Evolutionary conservation across 2,329 filamentous ascomycete species (phyloP), one percentile per base, ranked within the genome.

Genomic region (Phaeoacremonium minimum): DNA sequence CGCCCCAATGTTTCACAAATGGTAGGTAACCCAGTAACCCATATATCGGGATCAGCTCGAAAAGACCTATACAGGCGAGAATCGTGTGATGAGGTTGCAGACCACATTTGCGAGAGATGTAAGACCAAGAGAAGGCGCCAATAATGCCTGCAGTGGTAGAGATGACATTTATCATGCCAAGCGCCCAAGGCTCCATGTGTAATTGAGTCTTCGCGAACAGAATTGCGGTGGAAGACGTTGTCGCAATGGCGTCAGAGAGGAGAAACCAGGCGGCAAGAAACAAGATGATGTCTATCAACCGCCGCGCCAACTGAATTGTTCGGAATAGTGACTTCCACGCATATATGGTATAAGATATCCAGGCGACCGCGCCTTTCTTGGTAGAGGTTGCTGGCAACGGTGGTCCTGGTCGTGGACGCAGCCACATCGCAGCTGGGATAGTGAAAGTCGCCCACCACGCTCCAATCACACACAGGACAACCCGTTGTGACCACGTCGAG

Each of bases 201-300:
- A 98, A 70, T 45, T 89, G 80, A 0, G 91, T 97, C 64, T 97
- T 97, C 28, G 91, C 93, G 57, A 96, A 98, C 8, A 98, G 72
- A 18, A 97, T 89, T 1, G 93, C 93, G 1, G 93, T 97, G 12
- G 89, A 91, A 20, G 87, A 93, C 1, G 95, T 91, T 0, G 93
- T 97, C 7, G 93, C 93, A 45, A 97, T 89, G 29, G 87, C 89
- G 52, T 98, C 93, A 6, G 87, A 95, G 2, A 98, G 74, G 18
- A 98, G 73, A 56, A 98, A 96, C 93, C 93, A 98, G 6, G 87
- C 89, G 4, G 75, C 79, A 5, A 98, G 74, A 56, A 93, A 93
- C 6, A 91, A 67, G 18, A 86, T 66, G 18, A 91, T 82, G 49
- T 93, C 87, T 34, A 80, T 66, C 6, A 91, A 71, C 9, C 76